Base-by-base conservation (phyloP, 1,284 basidiomycete species). In the Papiliotrema laurentii region DNA sequence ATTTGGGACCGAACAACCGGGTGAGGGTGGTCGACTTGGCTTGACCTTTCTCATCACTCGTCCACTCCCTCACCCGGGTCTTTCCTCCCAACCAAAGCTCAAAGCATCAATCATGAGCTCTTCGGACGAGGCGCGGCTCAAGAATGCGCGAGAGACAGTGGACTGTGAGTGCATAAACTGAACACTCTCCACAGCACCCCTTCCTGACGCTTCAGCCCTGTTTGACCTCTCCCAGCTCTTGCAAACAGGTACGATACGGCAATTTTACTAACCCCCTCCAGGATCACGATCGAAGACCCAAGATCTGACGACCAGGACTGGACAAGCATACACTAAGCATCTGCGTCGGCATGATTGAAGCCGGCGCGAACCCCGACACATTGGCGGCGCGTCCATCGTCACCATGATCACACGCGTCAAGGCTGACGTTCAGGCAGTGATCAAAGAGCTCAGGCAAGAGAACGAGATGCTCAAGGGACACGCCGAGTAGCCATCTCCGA, bases 321-420 rank as follows among this genome's bases (percentile, higher is more conserved):
- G 69, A 73, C 31, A 73, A 71, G 50, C 68, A 70, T 45, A 64
- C 67, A 7, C 53, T 73, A 11, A 64, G 61, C 4, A 64, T 70
- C 35, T 73, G 71, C 51, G 63, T 71, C 11, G 64, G 67, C 6
- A 71, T 73, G 71, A 69, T 73, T 19, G 71, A 73, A 54, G 59
- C 59, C 9, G 71, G 71, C 28, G 64, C 71, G 21, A 71, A 71
- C 52, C 71, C 71, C 2, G 71, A 73, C 50, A 66, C 68, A 3
- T 55, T 73, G 1, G 71, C 71, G 19, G 71, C 71, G 40, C 24
- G 47, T 33, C 6, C 11, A 11, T 13, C 18, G 30, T 24, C 21
- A 18, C 18, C 2, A 3, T 30, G 19, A 1, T 11, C 16, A 26
- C 22, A 3, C 7, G 22, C 9, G 13, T 18, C 16, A 19, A 18